Evolutionary conservation across 1,284 basidiomycete species (phyloP).

Genomic region (Irpex sp.): DNA sequence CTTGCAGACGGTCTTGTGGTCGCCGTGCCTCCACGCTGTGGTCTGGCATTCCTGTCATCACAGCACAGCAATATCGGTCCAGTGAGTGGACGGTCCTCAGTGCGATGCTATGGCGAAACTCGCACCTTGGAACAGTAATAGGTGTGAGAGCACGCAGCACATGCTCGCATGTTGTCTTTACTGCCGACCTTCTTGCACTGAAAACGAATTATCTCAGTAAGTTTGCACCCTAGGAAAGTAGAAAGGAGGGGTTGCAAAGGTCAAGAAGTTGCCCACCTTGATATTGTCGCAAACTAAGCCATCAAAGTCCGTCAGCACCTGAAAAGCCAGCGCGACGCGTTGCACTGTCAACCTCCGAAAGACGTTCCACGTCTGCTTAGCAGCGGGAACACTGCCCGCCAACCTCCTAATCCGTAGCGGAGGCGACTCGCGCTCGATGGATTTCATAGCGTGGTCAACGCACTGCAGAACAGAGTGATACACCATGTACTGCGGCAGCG

Average conservation of each 20-base stretch:
- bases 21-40: constrained; percentile 33
- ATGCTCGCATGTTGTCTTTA: constrained; percentile 33
- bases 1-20: constrained; percentile 35
- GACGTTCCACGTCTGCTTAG: constrained; percentile 23
- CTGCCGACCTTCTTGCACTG: constrained; percentile 35
- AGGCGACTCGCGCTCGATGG: constrained; percentile 17
- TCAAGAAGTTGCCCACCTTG: constrained; percentile 15
- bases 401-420: constrained; percentile 12
- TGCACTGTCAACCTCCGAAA: constrained; percentile 27
- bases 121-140: constrained; percentile 34
- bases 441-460: constrained; percentile 22
- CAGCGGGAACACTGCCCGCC: constrained; percentile 15
- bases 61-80: neutral
- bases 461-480: constrained; percentile 33
- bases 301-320: constrained; percentile 25
- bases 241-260: neutral
- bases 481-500: constrained; percentile 33
- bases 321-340: constrained; percentile 19
- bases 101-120: neutral
- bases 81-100: neutral
- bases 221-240: too few relatives aligned
- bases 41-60: constrained; percentile 28
- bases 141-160: constrained; percentile 31
- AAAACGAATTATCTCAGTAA: neutral
- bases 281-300: constrained; percentile 33